Percentiles rank a stretch among this genome's conserved stretches.
phyloP scores from a whole-genome alignment of 2,329 filamentous ascomycete species.

The Paecilomyces variotii region DNA sequence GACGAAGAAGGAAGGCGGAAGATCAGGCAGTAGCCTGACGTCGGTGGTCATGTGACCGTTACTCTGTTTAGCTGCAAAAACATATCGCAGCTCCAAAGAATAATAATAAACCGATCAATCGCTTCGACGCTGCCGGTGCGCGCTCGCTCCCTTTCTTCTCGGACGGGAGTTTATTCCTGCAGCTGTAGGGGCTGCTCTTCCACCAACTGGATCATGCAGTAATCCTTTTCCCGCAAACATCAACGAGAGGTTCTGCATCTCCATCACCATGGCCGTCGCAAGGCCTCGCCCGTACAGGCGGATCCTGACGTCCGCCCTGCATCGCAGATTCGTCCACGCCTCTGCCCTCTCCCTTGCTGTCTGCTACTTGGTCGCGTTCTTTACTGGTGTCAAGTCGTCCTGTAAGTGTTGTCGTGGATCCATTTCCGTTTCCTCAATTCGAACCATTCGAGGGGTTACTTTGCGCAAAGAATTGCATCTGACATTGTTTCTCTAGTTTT shows the following conservation, averaged over 20 bases:
- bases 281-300: constrained; percentile 61
- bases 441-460: background rate
- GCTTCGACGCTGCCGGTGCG: background rate
- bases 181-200: background rate
- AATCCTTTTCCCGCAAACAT: constrained; percentile 7
- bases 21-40: background rate
- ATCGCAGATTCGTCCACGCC: constrained; percentile 76
- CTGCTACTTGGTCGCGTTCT: constrained; percentile 65
- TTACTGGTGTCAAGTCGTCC: constrained; percentile 61
- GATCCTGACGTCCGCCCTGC: constrained; percentile 80
- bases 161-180: constrained; percentile 2
- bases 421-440: background rate
- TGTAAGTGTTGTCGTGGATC: constrained; percentile 43
- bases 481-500: constrained; percentile 46
- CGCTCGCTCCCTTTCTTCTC: background rate
- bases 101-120: background rate
- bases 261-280: constrained; percentile 27
- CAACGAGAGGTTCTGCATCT: constrained; percentile 16
- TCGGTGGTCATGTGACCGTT: background rate
- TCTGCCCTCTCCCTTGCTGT: constrained; percentile 60
- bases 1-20: background rate
- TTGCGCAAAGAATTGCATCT: background rate
- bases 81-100: background rate
- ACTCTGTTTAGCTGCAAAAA: background rate
- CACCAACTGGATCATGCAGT: constrained; percentile 15